A percentile compares a stretch with the other conserved stretches of the same genome.
Evolutionary conservation across 768 basidiomycete species (phyloP).

Genomic region (Russula emetica): DNA sequence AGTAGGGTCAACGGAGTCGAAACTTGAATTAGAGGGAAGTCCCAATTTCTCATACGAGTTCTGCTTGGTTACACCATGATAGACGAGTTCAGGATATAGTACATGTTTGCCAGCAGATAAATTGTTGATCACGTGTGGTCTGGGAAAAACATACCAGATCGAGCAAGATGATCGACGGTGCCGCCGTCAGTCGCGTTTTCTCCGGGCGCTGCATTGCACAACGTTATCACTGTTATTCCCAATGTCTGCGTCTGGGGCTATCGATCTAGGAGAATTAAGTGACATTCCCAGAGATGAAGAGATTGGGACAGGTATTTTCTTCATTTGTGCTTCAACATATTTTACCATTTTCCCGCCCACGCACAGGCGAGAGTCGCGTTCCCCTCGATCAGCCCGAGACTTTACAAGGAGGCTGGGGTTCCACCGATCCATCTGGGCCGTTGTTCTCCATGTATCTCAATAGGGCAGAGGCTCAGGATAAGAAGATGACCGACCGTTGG

Average conservation of each 20-base stretch:
- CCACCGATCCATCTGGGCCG: slow-evolving; percentile 1
- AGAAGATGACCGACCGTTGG: slow-evolving; percentile 9
- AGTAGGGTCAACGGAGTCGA: background rate
- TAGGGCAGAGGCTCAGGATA: background rate
- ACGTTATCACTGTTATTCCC: background rate
- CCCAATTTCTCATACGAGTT: background rate
- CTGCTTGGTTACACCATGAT: background rate
- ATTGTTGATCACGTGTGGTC: too few relatives aligned
- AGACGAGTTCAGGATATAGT: too few relatives aligned
- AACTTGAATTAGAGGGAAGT: background rate
- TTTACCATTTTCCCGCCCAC: background rate
- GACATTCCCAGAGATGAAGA: background rate
- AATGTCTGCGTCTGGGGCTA: background rate
- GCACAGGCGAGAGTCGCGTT: background rate
- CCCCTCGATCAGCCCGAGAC: background rate
- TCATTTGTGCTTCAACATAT: background rate
- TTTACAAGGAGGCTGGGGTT: background rate
- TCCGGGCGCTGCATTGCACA: background rate
- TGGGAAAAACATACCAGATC: background rate
- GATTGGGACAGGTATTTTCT: background rate
- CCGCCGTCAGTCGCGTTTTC: background rate
- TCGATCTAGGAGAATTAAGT: background rate
- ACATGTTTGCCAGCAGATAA: too few relatives aligned
- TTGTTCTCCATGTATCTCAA: slow-evolving; percentile 18
- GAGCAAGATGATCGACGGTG: too few relatives aligned